phyloP scores from a whole-genome alignment of 768 basidiomycete genomes.

The Mycena polygramma region DNA sequence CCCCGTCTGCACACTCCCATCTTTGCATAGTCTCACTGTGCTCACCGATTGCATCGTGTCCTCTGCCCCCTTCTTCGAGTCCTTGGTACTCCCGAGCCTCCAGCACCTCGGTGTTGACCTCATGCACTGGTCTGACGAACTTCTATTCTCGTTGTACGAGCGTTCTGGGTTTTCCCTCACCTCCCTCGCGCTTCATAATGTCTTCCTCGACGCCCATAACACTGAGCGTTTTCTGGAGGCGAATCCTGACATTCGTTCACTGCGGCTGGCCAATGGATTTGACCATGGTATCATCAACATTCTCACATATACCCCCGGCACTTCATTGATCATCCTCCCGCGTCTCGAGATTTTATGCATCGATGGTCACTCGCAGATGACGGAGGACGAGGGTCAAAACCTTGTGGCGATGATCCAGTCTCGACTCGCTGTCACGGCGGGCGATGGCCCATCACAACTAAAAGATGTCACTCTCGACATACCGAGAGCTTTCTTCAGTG shows the following conservation, averaged over 20 bases:
- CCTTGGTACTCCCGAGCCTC: neutral
- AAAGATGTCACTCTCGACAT: neutral
- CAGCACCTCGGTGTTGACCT: neutral
- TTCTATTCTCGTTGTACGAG: neutral
- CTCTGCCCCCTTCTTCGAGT: neutral
- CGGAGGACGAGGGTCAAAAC: neutral
- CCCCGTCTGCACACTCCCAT: neutral
- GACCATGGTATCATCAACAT: neutral
- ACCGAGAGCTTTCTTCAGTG: neutral
- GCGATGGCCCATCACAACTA: neutral
- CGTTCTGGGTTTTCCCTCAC: neutral
- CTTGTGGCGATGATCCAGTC: neutral
- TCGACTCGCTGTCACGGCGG: neutral
- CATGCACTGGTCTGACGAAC: neutral
- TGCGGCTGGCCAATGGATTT: neutral
- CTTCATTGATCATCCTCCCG: neutral
- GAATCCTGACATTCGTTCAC: neutral
- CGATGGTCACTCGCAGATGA: neutral
- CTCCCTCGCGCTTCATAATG: neutral
- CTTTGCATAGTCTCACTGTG: neutral
- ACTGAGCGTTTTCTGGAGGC: neutral
- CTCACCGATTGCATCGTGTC: neutral
- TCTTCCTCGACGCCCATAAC: neutral
- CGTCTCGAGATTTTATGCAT: neutral
- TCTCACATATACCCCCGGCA: neutral